These are phyloP conservation scores for Dipodascus geniculatus DNA, from an alignment of 805 yeast species.

Conservation along the genomic window DNA sequence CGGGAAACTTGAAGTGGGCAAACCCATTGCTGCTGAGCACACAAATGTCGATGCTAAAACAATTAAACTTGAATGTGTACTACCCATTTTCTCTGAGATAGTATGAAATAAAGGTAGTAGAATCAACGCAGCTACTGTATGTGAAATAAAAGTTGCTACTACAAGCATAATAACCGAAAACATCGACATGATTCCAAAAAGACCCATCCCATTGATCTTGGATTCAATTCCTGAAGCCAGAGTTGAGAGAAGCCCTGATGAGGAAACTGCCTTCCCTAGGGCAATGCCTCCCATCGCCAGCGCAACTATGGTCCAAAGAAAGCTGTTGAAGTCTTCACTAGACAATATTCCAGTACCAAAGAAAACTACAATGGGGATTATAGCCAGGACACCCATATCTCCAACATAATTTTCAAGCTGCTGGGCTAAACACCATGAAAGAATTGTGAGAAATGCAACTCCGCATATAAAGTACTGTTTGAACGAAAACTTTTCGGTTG, in stretches of 20 bases:
- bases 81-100: conserved; percentile 51
- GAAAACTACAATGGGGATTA: conserved; percentile 76
- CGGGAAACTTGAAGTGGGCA: conserved; percentile 96
- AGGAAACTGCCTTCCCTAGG: conserved; percentile 86
- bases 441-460: conserved; percentile 61
- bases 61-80: conserved; percentile 74
- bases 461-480: conserved; percentile 65
- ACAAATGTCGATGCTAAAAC: conserved; percentile 53
- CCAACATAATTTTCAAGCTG: conserved; percentile 65
- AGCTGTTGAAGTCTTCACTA: conserved; percentile 87
- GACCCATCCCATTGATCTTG: conserved; percentile 48
- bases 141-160: conserved; percentile 92
- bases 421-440: conserved; percentile 83
- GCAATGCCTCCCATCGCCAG: conserved; percentile 98
- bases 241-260: conserved; percentile 73
- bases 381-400: conserved; percentile 93
- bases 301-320: conserved; percentile 92
- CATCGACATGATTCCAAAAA: conserved; percentile 60
- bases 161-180: conserved; percentile 74
- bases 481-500: conserved; percentile 53
- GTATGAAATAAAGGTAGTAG: conserved; percentile 83
- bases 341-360: conserved; percentile 83
- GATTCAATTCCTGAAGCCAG: conserved; percentile 62
- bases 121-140: conserved; percentile 93
- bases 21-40: conserved; percentile 94